Base-by-base conservation (phyloP, 1,284 basidiomycete species). In the Trichosporon coremiiforme region DNA sequence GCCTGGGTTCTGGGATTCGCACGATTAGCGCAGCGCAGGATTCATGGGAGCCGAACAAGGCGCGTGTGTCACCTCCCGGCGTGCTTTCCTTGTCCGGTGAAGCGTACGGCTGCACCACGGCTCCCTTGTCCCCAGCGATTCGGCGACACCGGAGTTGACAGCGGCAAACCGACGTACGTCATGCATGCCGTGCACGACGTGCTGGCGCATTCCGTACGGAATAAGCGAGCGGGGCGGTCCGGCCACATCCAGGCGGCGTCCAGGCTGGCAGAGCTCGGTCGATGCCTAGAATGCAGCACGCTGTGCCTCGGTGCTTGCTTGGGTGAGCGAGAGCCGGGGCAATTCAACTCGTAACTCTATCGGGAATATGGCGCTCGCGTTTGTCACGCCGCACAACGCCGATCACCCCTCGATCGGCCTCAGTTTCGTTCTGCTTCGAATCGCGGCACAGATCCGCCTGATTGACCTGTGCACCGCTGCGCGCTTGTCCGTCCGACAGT, bases 351-450 rank as follows among this genome's bases (percentile, higher is more conserved):
- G 47, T 22, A 53, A 53, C 47, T 20, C 47, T 53, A 22, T 22
- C 47, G 47, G 47, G 20, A 20, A 22, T 53, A n/a, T 53, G 47
- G n/a, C 41, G 13, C 41, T 45, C 38, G 41, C 41, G 41, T 4
- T 45, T 45, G 41, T 45, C 47, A 53, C 47, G 47, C 47, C 47
- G 47, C 47, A 53, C 47, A 53, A 53, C 47, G 47, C 47, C 47
- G 47, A 53, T 53, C 47, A 53, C 47, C 47, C 2, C 47, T 22
- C 20, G 47, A 53, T 53, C 20, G 47, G 15, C 47, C 47, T 20
- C 15, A 47, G 17, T 47, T 47, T 47, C 20, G n/a, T 22, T 9
- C 20, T 53, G 47, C 47, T 53, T 53, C 47, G 47, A 53, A n/a
- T 22, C 41, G 41, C 41, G 41, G 41, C 7, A n/a, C 15, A 45